Conservation (phyloP, 108 stramenopile species). For the Cyclotella cryptica region DNA sequence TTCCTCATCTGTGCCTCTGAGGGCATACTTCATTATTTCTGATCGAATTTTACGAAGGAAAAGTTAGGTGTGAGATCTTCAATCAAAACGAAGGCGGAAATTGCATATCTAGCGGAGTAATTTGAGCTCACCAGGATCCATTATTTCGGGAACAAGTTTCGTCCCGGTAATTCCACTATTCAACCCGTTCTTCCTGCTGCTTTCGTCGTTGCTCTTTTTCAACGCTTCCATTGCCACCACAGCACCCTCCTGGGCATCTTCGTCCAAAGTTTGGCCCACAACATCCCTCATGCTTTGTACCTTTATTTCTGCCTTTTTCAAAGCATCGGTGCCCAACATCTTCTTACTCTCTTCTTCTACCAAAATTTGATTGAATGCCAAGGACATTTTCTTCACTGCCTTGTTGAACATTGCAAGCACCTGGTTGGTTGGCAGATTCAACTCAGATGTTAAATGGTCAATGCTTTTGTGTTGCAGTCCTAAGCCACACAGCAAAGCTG, state of each 20-base stretch:
- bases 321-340: slow-evolving; percentile 70
- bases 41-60: not conserved
- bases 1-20: slow-evolving; percentile 85
- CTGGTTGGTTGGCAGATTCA: slow-evolving; percentile 90
- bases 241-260: slow-evolving; percentile 81
- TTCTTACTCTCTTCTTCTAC: slow-evolving; percentile 78
- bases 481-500: slow-evolving; percentile 89
- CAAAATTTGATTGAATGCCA: slow-evolving; percentile 78
- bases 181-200: not conserved
- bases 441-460: slow-evolving; percentile 78
- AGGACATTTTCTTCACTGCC: slow-evolving; percentile 88
- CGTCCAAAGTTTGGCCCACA: slow-evolving; percentile 77
- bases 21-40: slow-evolving; percentile 83
- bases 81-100: too few relatives aligned
- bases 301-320: slow-evolving; percentile 59
- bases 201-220: slow-evolving; percentile 33
- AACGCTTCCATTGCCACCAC: slow-evolving; percentile 63
- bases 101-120: too few relatives aligned
- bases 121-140: slow-evolving; percentile 59
- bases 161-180: slow-evolving; percentile 58
- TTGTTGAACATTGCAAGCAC: slow-evolving; percentile 98
- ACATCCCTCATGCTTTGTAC: slow-evolving; percentile 70
- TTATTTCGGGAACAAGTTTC: slow-evolving; percentile 61
- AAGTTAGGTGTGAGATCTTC: too few relatives aligned
- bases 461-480: slow-evolving; percentile 89